A percentile compares a stretch with the other conserved stretches of the same genome.
Evolutionary conservation across 2,329 filamentous ascomycete species (phyloP).

Genomic region (Aspergillus flavus): DNA sequence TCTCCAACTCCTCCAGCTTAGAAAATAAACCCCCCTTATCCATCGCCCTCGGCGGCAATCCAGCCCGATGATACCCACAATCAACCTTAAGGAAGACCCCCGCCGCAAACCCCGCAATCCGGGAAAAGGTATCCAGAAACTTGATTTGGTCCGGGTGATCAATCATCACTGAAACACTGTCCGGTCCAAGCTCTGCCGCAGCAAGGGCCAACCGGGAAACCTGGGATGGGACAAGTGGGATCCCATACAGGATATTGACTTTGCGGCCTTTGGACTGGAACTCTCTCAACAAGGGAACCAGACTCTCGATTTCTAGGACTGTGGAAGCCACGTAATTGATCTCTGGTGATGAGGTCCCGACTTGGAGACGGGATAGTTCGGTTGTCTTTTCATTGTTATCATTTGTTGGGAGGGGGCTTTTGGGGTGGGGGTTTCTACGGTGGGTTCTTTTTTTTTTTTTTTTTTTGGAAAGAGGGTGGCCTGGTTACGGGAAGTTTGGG

Average conservation of each 20-base stretch:
- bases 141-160: constrained; percentile 67
- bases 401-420: not conserved
- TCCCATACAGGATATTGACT: constrained; percentile 72
- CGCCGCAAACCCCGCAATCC: constrained; percentile 50
- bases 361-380: constrained; percentile 68
- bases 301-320: constrained; percentile 69
- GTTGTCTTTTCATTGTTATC: constrained; percentile 55
- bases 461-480: not conserved
- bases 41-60: constrained; percentile 57
- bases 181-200: constrained; percentile 57
- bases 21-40: constrained; percentile 37
- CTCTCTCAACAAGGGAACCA: constrained; percentile 63
- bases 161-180: constrained; percentile 65
- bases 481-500: not conserved
- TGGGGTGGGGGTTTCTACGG: not conserved
- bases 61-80: constrained; percentile 71
- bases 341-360: constrained; percentile 57
- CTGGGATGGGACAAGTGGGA: constrained; percentile 66
- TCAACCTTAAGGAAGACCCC: constrained; percentile 74
- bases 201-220: constrained; percentile 63
- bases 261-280: constrained; percentile 56
- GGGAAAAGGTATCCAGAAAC: constrained; percentile 49
- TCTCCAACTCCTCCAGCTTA: constrained; percentile 29
- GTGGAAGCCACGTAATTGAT: constrained; percentile 73
- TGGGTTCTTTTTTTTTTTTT: not conserved